A percentile compares a stretch with the other conserved stretches of the same genome.
Evolutionary conservation across 2,329 filamentous ascomycete species (phyloP).

Genomic region (Diaporthe ampelina): DNA sequence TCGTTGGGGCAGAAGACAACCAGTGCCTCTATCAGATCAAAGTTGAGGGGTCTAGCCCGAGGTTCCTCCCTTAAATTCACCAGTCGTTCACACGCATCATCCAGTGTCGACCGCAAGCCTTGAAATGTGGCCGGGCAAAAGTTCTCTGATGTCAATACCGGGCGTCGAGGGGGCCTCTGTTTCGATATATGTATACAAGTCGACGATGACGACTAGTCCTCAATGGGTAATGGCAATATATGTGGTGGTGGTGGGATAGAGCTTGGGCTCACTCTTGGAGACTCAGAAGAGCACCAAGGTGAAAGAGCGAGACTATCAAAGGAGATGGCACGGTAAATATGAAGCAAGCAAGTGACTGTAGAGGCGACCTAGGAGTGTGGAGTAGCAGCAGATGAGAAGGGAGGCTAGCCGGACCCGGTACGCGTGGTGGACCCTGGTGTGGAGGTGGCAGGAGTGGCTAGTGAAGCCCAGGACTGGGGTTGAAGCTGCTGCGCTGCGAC

Average conservation of each 20-base stretch:
- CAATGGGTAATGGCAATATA: not conserved
- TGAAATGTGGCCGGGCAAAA: not conserved
- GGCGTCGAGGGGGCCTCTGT: not conserved
- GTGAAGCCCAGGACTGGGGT: constrained; percentile 34
- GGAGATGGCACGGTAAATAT: constrained; percentile 41
- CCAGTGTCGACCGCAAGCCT: constrained; percentile 13
- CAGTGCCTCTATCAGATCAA: constrained; percentile 19
- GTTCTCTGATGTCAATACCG: not conserved
- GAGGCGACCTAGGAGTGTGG: constrained; percentile 40
- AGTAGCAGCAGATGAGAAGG: constrained; percentile 41
- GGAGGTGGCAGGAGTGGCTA: constrained; percentile 37
- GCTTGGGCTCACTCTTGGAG: not conserved
- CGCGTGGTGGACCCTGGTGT: constrained; percentile 38
- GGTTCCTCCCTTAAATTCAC: constrained; percentile 23
- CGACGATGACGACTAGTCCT: not conserved
- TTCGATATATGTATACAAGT: not conserved
- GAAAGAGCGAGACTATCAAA: constrained; percentile 9
- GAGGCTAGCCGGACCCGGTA: constrained; percentile 41
- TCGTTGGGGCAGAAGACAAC: constrained; percentile 27
- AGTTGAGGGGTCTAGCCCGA: not conserved
- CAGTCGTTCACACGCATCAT: constrained; percentile 32
- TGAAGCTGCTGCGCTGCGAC: constrained; percentile 39
- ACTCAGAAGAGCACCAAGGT: constrained; percentile 30
- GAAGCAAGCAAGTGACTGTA: constrained; percentile 39
- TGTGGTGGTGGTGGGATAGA: not conserved